Evolutionary conservation across 2,329 filamentous ascomycete genomes (phyloP).

Genomic region (Metarhizium guizhouense): DNA sequence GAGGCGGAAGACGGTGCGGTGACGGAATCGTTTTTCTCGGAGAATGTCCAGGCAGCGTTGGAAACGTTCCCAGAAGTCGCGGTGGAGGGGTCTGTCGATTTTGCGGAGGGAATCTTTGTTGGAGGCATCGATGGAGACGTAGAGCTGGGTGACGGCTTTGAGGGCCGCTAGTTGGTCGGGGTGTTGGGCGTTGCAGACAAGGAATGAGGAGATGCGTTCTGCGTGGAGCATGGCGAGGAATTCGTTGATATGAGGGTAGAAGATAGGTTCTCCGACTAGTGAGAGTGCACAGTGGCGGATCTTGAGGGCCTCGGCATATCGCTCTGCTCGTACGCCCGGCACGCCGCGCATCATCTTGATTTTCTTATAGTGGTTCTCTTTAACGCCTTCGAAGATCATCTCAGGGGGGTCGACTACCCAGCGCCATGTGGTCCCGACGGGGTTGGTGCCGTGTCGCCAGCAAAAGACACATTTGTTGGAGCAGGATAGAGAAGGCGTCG

Average conservation of each 20-base stretch:
- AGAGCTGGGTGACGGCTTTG: constrained; percentile 84
- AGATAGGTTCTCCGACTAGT: constrained; percentile 95
- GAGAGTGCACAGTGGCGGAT: constrained; percentile 90
- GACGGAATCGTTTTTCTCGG: constrained; percentile 69
- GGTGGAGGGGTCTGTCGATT: constrained; percentile 86
- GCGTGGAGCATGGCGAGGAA: constrained; percentile 75
- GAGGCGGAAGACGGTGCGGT: constrained; percentile 88
- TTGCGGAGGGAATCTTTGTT: constrained; percentile 79
- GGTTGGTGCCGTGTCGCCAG: constrained; percentile 96
- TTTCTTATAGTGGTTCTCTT: constrained; percentile 88
- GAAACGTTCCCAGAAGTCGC: constrained; percentile 97
- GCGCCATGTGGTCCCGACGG: constrained; percentile 91
- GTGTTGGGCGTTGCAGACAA: constrained; percentile 96
- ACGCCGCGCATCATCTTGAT: constrained; percentile 96
- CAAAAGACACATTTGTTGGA: constrained; percentile 99
- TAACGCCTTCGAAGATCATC: constrained; percentile 82
- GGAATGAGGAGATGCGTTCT: constrained; percentile 84
- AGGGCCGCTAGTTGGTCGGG: constrained; percentile 80
- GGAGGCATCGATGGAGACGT: constrained; percentile 91
- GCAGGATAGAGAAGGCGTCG: constrained; percentile 88
- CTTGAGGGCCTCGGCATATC: constrained; percentile 85
- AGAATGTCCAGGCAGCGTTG: constrained; percentile 84
- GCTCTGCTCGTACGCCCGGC: constrained; percentile 82
- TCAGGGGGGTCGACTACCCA: constrained; percentile 92
- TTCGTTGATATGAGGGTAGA: constrained; percentile 95